Conservation (phyloP, 768 basidiomycete species). For the Hortiboletus flavorubellus region DNA sequence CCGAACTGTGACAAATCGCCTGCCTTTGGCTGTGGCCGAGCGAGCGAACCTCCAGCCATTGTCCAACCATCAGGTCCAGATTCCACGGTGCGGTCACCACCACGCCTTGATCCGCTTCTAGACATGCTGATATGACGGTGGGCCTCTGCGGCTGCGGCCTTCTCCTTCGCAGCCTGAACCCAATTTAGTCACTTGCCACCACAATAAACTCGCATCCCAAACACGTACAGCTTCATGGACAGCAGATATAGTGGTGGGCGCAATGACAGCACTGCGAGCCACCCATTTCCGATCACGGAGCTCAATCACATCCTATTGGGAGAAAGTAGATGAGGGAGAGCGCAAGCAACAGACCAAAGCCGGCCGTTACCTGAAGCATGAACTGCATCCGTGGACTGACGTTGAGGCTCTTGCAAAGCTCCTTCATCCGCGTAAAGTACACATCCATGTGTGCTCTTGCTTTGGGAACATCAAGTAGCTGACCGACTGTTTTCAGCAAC, state of each 20-base stretch:
- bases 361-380: constrained; percentile 83
- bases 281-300: constrained; percentile 83
- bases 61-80: constrained; percentile 87
- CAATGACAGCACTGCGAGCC: constrained; percentile 64
- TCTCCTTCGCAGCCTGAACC: constrained; percentile 76
- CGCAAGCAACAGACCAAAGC: background rate
- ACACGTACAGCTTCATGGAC: constrained; percentile 78
- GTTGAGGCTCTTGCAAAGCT: constrained; percentile 68
- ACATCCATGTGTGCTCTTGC: constrained; percentile 85
- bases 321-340: background rate
- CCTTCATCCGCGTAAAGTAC: constrained; percentile 89
- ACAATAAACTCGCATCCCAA: background rate
- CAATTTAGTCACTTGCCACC: constrained; percentile 3
- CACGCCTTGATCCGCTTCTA: constrained; percentile 86
- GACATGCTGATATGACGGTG: constrained; percentile 77
- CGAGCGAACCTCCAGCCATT: constrained; percentile 49
- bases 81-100: constrained; percentile 64
- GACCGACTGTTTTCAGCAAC: constrained; percentile 85
- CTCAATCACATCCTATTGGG: constrained; percentile 80
- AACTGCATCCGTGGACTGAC: constrained; percentile 88
- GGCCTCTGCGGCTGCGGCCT: constrained; percentile 57
- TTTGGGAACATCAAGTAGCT: constrained; percentile 74
- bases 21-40: constrained; percentile 68
- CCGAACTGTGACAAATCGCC: constrained; percentile 88
- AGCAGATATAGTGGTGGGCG: constrained; percentile 84